These are phyloP conservation scores for Pythium phragmitis DNA, from an alignment of 352 stramenopile species.

Conservation along the genomic window DNA sequence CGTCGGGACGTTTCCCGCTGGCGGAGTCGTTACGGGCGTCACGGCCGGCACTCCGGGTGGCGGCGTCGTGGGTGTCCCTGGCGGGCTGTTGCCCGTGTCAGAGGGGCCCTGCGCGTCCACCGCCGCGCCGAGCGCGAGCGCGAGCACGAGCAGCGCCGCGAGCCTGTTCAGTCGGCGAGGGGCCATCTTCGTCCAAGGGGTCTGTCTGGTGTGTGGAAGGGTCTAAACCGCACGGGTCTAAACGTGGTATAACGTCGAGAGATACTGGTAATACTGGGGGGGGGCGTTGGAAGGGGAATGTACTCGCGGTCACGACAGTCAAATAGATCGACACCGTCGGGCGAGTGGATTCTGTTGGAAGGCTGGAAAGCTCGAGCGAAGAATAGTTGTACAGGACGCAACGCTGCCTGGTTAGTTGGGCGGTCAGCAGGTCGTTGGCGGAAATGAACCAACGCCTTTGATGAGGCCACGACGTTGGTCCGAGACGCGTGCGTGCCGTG, in stretches of 20 bases:
- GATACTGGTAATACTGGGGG: too few species aligned
- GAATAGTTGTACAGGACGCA: not conserved
- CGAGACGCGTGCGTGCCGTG: not conserved
- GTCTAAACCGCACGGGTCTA: not conserved
- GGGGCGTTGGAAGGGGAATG: too few species aligned
- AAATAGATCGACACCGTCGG: too few species aligned
- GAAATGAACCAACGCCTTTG: constrained; percentile 6
- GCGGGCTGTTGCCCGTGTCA: constrained; percentile 16
- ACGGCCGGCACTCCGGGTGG: not conserved
- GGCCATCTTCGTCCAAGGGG: not conserved
- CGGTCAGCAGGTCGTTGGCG: constrained; percentile 2
- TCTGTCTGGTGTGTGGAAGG: constrained; percentile 1
- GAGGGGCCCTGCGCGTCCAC: constrained; percentile 20
- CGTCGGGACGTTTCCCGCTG: not conserved
- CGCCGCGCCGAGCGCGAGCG: constrained; percentile 1
- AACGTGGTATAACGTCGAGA: not conserved
- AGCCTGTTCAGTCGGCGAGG: constrained; percentile 1
- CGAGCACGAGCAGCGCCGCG: constrained; percentile 18
- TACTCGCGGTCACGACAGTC: too few species aligned
- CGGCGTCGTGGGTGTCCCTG: constrained; percentile 1
- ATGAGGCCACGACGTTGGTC: not conserved
- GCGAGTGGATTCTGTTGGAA: too few species aligned
- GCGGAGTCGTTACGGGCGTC: not conserved
- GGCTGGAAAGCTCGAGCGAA: not conserved
- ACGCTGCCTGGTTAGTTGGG: too few species aligned